Conservation (phyloP, 2,329 filamentous ascomycete genomes). For the Xylariaceae sp. region DNA sequence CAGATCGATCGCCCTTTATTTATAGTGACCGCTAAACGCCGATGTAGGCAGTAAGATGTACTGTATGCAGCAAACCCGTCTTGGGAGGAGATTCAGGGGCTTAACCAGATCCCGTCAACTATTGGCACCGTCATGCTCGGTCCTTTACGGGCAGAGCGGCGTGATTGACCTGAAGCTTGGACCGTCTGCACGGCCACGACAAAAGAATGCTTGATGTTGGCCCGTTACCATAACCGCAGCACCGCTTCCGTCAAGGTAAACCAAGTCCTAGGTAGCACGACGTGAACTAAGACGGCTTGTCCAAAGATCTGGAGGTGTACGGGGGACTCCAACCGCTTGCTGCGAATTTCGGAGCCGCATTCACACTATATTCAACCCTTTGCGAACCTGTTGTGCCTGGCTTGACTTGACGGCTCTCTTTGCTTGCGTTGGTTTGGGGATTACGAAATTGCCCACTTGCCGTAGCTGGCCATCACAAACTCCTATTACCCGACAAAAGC, state of each 20-base stretch:
- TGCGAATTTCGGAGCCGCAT: not conserved
- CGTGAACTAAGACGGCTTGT: not conserved
- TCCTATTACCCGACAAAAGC: not conserved
- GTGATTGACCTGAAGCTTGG: not conserved
- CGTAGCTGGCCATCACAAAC: too few species aligned
- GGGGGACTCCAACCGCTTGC: not conserved
- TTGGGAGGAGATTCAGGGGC: constrained; percentile 1
- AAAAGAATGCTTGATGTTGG: too few species aligned
- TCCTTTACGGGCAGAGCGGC: constrained; percentile 4
- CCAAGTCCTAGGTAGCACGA: constrained; percentile 6
- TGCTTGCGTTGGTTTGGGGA: too few species aligned
- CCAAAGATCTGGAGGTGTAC: constrained; percentile 14
- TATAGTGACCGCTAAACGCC: constrained; percentile 8
- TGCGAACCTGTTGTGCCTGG: not conserved
- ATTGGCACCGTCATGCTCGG: constrained; percentile 16
- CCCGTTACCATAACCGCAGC: too few species aligned
- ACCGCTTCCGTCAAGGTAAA: constrained; percentile 1
- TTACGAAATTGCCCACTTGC: too few species aligned
- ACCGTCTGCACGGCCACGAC: too few species aligned
- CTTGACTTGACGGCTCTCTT: constrained; percentile 1
- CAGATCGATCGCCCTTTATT: constrained; percentile 22
- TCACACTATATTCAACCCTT: too few species aligned
- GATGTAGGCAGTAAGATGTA: too few species aligned
- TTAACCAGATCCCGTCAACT: constrained; percentile 3
- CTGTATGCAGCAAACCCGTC: not conserved